Base-by-base conservation (phyloP, 2,329 filamentous ascomycete genomes). In the Neofusicoccum umdonicola region DNA sequence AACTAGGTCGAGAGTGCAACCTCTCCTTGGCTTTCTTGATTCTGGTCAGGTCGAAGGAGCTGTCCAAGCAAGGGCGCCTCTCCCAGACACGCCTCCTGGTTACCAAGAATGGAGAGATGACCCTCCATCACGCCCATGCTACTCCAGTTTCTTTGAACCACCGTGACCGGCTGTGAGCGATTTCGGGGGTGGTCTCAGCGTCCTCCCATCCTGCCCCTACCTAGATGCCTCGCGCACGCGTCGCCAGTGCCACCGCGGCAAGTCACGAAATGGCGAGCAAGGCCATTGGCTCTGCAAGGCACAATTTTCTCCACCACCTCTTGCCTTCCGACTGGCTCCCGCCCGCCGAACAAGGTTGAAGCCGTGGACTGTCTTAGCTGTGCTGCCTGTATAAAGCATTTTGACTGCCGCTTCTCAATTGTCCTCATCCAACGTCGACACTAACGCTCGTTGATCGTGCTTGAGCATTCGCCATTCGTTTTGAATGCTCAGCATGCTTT, bases 401-500 rank as follows among this genome's bases (percentile, higher is more conserved):
- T 65, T 61, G 56, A 34, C 27, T 52, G 47, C 47, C 63, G 44
- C 63, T 34, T 31, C 39, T 41, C 45, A 13, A 7, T 34, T 51
- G 37, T 12, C 37, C 15, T 42, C 50, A 45, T 47, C 42, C 41
- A 47, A 39, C 45, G 47, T 61, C 37, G 37, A 39, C 41, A 50
- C 15, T 35, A 34, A 65, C 63, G 48, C 37, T 65, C 54, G 22
- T 61, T 65, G 56, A 44, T 61, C 62, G 63, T 61, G 56, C 63
- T 60, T 15, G 63, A 65, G 63, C 69, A 62, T 47, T 62, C 50
- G 65, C 51, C 67, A 63, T 64, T 71, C 68, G 60, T 68, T 69
- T 73, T 66, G 72, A 70, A 70, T 73, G 69, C 72, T 75, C 71
- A 68, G 71, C 70, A 76, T 76, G 74, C 69, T 69, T 66, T 67